phyloP scores from a whole-genome alignment of 1,139 yeast genomes.

The Kodamaea arcana region DNA sequence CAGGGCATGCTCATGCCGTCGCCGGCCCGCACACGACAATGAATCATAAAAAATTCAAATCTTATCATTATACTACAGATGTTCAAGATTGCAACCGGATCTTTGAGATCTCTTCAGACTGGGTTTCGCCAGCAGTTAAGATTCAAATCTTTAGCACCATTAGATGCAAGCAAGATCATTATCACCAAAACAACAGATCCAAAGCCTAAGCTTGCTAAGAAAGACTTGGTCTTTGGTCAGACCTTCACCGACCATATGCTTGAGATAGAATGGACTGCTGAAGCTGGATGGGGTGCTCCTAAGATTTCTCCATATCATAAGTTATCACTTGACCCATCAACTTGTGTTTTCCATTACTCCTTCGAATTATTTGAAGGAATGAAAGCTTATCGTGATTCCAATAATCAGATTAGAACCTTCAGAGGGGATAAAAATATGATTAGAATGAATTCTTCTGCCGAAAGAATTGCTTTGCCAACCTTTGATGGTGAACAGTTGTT shows the following conservation, averaged over 20 bases:
- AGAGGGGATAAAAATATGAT: conserved; percentile 38
- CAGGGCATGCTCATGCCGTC: background rate
- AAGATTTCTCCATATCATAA: conserved; percentile 35
- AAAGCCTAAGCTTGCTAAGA: conserved; percentile 64
- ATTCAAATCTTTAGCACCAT: conserved; percentile 28
- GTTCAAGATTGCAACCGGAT: conserved; percentile 2
- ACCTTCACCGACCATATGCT: conserved; percentile 63
- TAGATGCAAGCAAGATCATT: conserved; percentile 68
- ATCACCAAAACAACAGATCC: conserved; percentile 59
- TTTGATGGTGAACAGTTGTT: conserved; percentile 36
- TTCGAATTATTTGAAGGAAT: conserved; percentile 27
- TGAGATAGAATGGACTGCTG: conserved; percentile 33
- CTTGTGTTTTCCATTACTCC: conserved; percentile 26
- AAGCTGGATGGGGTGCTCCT: conserved; percentile 37
- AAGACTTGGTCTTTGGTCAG: conserved; percentile 79
- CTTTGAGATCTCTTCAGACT: conserved; percentile 1
- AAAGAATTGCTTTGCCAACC: conserved; percentile 34
- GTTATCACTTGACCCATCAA: conserved; percentile 24
- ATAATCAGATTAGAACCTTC: conserved; percentile 32
- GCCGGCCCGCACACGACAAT: background rate
- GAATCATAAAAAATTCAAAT: background rate
- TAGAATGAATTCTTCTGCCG: conserved; percentile 37
- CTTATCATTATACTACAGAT: no score
- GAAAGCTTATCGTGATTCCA: conserved; percentile 29
- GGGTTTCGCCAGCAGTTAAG: conserved; percentile 3